Base-by-base conservation (phyloP, 163 green algal species). In the Scenedesmus sp. region DNA sequence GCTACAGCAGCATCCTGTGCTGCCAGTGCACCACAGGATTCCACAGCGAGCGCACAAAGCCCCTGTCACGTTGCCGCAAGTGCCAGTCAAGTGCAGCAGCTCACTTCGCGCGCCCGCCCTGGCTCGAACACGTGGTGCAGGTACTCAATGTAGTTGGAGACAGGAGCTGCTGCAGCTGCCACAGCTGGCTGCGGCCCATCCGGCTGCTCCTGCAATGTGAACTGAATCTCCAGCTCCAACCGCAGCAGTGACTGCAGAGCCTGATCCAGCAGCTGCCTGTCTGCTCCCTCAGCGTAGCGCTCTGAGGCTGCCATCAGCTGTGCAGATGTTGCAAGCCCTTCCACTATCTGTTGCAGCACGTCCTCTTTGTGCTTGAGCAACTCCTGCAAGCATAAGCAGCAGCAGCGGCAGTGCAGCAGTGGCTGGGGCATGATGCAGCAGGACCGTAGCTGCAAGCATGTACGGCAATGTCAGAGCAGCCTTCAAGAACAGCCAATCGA, bases 321-420 rank as follows among this genome's bases (percentile, higher is more conserved):
- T 83, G n/a, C 74, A 83, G 74, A 12, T 52, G n/a, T 46, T 46
- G 26, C 9, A 9, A 83, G 10, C n/a, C n/a, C 26, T 83, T 83
- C 74, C n/a, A 83, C n/a, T n/a, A 83, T 83, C 74, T 56, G 74
- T 83, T 83, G 74, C 74, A 56, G 26, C n/a, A 83, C n/a, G 13
- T 56, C 74, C 13, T 83, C n/a, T 83, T 56, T 56, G 74, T 16
- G 9, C 74, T 83, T 12, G 26, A 83, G 74, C 13, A 8, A 12
- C 9, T 83, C n/a, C 74, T 83, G 74, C 74, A 56, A 46, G 74
- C 74, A 64, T 64, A 64, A 64, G 59, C 7, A 64, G 59, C 59
- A 64, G 59, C 59, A 64, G 34, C 34, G 34, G 59, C 59, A 64
- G 59, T 64, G 59, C 10, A 10, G 59, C 59, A 10, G 7, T 10